These are phyloP conservation scores for Globisporangium lucens DNA, from an alignment of 352 stramenopile species.

Conservation along the genomic window DNA sequence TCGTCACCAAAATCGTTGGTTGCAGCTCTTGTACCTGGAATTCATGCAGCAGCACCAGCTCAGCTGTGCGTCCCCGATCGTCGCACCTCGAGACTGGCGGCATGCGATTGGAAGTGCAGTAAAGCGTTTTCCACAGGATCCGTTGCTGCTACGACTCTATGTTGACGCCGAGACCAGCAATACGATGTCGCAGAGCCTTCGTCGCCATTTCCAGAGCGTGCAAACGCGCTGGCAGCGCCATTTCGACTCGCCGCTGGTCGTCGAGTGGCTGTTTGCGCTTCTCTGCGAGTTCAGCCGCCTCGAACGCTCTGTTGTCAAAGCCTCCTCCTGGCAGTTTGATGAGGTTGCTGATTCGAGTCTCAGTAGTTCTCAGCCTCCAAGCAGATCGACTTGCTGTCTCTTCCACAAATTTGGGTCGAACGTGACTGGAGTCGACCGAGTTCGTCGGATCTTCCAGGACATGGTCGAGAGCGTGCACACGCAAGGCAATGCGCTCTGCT, in stretches of 20 bases:
- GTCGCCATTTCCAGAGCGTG: constrained; percentile 49
- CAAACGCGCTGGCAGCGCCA: constrained; percentile 45
- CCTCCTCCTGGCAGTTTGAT: constrained; percentile 9
- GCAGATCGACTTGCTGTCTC: constrained; percentile 42
- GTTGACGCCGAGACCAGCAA: constrained; percentile 67
- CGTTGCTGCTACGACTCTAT: constrained; percentile 66
- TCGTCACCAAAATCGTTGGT: constrained; percentile 23
- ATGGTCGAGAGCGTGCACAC: constrained; percentile 58
- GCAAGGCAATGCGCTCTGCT: constrained; percentile 51
- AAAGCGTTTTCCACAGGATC: constrained; percentile 34
- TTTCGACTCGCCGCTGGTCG: constrained; percentile 56
- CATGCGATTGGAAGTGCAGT: constrained; percentile 34
- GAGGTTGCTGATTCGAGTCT: not conserved
- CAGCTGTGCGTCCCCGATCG: constrained; percentile 22
- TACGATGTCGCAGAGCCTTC: constrained; percentile 69
- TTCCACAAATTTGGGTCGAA: constrained; percentile 68
- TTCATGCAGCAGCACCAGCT: constrained; percentile 60
- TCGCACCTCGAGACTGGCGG: constrained; percentile 61
- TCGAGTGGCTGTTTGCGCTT: constrained; percentile 76
- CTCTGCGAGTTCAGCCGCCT: constrained; percentile 59
- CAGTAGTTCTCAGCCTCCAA: not conserved
- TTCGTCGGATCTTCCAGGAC: constrained; percentile 60
- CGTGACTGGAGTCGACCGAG: constrained; percentile 41
- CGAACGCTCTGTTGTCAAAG: constrained; percentile 33
- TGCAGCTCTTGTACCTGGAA: constrained; percentile 44